Evolutionary conservation across 1,139 yeast species (phyloP).

Genomic region (Blastobotrys malaysiensis): DNA sequence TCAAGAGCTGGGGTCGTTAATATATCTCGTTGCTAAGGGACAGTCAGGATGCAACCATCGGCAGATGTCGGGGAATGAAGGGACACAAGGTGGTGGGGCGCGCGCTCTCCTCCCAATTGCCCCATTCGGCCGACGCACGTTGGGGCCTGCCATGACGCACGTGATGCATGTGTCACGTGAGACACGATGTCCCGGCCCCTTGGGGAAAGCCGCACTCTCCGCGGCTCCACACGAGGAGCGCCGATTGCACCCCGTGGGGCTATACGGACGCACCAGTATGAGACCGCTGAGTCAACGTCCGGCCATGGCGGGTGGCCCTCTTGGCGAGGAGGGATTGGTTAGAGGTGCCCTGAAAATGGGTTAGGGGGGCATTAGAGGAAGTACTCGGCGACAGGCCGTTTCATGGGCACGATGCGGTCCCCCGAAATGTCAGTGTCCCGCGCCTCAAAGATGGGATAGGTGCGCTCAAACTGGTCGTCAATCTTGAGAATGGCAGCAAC

Average conservation of each 20-base stretch:
- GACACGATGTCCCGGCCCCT: no score
- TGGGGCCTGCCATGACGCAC: not conserved
- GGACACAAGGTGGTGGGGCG: conserved; percentile 1
- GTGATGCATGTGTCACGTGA: not conserved
- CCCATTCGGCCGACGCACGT: not conserved
- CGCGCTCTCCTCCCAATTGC: not conserved
- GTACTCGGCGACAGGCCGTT: conserved; percentile 72
- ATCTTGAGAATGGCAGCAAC: conserved; percentile 85
- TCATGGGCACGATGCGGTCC: conserved; percentile 53
- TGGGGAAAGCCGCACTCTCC: no score
- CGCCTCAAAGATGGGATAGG: conserved; percentile 84
- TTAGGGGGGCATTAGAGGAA: conserved; percentile 40
- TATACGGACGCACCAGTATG: no score
- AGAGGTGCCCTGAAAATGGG: not conserved
- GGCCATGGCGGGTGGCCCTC: no score
- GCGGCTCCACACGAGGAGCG: no score
- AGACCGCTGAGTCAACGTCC: no score
- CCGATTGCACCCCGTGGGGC: no score
- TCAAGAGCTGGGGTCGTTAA: not conserved
- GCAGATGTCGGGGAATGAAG: not conserved
- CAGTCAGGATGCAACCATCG: not conserved
- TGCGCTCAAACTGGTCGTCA: conserved; percentile 64
- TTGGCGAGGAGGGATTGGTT: no score
- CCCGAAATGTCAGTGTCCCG: conserved; percentile 54
- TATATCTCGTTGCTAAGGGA: not conserved